Conservation (phyloP, 441 rosid species). For the Populus hybrid region DNA sequence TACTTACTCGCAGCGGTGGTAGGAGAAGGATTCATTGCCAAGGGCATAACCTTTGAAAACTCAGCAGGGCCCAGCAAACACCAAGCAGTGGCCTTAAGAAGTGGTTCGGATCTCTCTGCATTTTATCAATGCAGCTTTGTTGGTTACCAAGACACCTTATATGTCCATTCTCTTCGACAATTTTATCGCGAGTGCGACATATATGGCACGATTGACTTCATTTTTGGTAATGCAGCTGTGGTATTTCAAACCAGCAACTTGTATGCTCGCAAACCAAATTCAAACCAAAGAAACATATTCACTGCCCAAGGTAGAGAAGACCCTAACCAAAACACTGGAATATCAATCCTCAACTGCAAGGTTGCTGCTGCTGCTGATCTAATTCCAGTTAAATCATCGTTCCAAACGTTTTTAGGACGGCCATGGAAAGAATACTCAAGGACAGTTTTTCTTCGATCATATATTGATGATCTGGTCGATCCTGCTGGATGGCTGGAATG, state of each 20-base stretch:
- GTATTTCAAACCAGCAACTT: constrained; percentile 67
- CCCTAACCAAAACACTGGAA: constrained; percentile 79
- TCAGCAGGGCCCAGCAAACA: constrained; percentile 70
- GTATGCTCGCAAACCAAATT: constrained; percentile 55
- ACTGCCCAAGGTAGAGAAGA: constrained; percentile 83
- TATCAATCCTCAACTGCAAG: constrained; percentile 57
- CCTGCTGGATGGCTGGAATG: constrained; percentile 75
- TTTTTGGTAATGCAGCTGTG: constrained; percentile 83
- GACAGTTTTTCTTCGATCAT: constrained; percentile 50
- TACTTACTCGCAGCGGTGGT: constrained; percentile 41
- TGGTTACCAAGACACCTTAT: constrained; percentile 78
- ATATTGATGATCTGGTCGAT: constrained; percentile 45
- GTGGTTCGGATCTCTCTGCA: constrained; percentile 54
- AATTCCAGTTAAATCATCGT: constrained; percentile 37
- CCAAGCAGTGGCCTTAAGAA: constrained; percentile 72
- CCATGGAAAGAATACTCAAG: constrained; percentile 83
- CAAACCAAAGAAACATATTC: constrained; percentile 61
- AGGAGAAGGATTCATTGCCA: constrained; percentile 58
- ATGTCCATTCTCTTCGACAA: constrained; percentile 61
- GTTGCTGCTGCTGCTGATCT: constrained; percentile 50
- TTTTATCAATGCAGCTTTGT: constrained; percentile 79
- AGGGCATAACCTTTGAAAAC: constrained; percentile 64
- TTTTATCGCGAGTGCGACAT: constrained; percentile 72
- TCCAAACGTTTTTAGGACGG: constrained; percentile 62
- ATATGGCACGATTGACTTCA: constrained; percentile 76